Conservation (phyloP, 164 flowering plant species). For the Litsea cubeba region DNA sequence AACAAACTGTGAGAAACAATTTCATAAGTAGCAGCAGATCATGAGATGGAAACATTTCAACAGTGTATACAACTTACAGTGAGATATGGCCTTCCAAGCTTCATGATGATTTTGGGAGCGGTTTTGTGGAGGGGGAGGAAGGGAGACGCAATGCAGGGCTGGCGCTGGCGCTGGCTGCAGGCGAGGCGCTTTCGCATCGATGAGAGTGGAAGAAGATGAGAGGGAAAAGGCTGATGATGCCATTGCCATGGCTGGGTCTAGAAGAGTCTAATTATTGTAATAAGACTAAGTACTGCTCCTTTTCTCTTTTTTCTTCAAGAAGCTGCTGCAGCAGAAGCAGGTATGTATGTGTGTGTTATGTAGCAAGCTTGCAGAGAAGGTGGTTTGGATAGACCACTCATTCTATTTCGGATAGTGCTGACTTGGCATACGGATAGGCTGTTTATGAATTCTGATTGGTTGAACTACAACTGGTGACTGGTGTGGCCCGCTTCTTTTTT, state of each 20-base stretch:
- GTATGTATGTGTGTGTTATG: too few species aligned
- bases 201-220: conserved; percentile 38
- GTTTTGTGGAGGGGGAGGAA: conserved; percentile 53
- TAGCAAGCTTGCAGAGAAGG: neutral
- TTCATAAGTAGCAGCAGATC: too few species aligned
- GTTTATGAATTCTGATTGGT: conserved; percentile 9
- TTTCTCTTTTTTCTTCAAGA: too few species aligned
- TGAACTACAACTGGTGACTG: neutral
- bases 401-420: conserved; percentile 20
- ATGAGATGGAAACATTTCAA: too few species aligned
- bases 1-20: too few species aligned
- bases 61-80: conserved; percentile 14
- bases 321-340: too few species aligned
- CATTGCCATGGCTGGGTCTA: conserved; percentile 11
- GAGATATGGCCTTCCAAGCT: conserved; percentile 23
- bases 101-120: neutral
- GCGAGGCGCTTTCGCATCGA: conserved; percentile 52
- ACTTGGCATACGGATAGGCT: conserved; percentile 16
- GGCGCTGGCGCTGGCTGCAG: conserved; percentile 21
- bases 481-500: neutral
- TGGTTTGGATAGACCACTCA: conserved; percentile 21
- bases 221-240: conserved; percentile 43
- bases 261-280: too few species aligned
- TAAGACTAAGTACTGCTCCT: too few species aligned
- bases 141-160: conserved; percentile 37